These are phyloP conservation scores for Blastocrithidia nonstop DNA, from an alignment of 208 protist species.

Conservation along the genomic window DNA sequence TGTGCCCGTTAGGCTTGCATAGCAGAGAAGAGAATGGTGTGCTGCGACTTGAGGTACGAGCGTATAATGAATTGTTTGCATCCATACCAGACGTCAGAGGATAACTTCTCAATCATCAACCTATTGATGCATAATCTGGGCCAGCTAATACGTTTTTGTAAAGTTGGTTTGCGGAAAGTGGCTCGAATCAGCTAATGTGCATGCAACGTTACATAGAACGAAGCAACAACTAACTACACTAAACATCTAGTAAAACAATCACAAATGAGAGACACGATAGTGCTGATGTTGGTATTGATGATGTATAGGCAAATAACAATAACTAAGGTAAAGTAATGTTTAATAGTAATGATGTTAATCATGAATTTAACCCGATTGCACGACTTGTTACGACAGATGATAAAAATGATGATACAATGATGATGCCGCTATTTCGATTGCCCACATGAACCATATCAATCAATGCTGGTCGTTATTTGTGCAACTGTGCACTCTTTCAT, in stretches of 20 bases:
- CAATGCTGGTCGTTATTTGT: constrained; percentile 53
- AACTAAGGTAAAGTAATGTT: too few species aligned
- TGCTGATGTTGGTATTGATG: too few species aligned
- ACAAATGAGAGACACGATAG: too few species aligned
- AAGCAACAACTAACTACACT: constrained; percentile 5
- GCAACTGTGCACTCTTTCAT: constrained; percentile 52
- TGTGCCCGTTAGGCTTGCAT: constrained; percentile 44
- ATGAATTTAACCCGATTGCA: not conserved
- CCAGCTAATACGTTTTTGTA: constrained; percentile 11
- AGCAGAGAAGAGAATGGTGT: constrained; percentile 18
- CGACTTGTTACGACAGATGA: not conserved
- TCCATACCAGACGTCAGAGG: constrained; percentile 22
- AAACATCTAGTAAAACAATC: not conserved
- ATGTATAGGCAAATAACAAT: too few species aligned
- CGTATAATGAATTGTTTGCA: constrained; percentile 47
- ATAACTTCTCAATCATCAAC: constrained; percentile 20
- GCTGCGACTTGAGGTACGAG: constrained; percentile 36
- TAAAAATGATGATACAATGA: constrained; percentile 5
- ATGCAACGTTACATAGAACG: constrained; percentile 11
- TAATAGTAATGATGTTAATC: not conserved
- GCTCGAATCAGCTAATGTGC: constrained; percentile 8
- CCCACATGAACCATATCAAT: constrained; percentile 30
- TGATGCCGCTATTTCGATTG: constrained; percentile 14
- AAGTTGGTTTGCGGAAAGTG: constrained; percentile 24
- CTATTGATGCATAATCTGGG: constrained; percentile 16